Evolutionary conservation across 2,329 filamentous ascomycete genomes (phyloP), one percentile per base, ranked within the genome.

Genomic region (Tolypocladium guangdongense): DNA sequence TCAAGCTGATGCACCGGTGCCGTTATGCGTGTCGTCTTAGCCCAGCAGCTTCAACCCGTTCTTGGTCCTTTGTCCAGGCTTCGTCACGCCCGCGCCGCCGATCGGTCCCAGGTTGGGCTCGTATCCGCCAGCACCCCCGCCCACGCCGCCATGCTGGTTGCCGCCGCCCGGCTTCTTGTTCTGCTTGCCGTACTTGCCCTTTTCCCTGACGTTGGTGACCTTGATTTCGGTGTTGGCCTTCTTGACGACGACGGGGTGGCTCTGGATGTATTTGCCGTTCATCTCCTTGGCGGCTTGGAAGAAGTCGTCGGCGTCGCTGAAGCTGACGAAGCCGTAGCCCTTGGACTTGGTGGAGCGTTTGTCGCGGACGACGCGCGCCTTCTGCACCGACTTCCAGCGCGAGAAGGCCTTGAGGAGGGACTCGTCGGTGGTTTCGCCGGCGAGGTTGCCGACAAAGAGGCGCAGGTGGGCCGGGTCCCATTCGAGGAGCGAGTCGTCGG

Each of bases 221-320:
- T 88, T 90, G 69, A 99, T 90, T 69, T 97, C 91, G 7, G 92
- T 96, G 60, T 86, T 95, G 59, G 88, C 90, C 68, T 93, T 88
- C 69, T 88, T 85, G 60, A 97, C 81, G 30, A 88, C 76, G 32
- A 96, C 88, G 0, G 93, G 93, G 69, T 97, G 93, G 68, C 90
- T 96, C 63, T 95, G 92, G 66, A 99, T 97, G 71, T 99, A 99
- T 74, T 99, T 97, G 62, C 91, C 91, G 64, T 96, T 88, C 93
- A 97, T 97, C 74, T 97, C 92, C 73, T 93, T 90, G 63, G 90
- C 92, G 2, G 93, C 92, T 63, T 89, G 83, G 76, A 99, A 97
- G 68, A 95, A 97, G 65, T 96, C 91, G 68, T 99, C 93, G 33
- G 90, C 88, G 66, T 96, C 88, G 63, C 85, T 87, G 72, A 99